These are phyloP conservation scores for Botryotinia convoluta DNA, from an alignment of 2,329 filamentous ascomycete species.

Conservation along the genomic window DNA sequence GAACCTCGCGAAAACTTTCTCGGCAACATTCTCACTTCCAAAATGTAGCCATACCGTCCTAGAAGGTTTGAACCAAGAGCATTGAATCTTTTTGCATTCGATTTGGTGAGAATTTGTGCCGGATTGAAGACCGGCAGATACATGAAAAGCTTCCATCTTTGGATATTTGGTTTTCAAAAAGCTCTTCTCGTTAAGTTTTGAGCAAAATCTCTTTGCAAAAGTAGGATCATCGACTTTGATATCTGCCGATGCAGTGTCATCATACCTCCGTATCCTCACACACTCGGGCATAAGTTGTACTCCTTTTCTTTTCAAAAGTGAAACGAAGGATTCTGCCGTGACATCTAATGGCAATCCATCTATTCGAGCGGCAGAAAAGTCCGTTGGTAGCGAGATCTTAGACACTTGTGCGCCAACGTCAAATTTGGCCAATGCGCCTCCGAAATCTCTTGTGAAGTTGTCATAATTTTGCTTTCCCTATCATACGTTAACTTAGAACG, in stretches of 20 bases:
- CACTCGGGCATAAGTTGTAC: conserved; percentile 26
- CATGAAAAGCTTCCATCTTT: neutral
- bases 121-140: neutral
- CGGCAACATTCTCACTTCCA: conserved; percentile 29
- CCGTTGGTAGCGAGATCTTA: conserved; percentile 32
- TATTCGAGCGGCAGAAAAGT: conserved; percentile 33
- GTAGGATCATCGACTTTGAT: conserved; percentile 30
- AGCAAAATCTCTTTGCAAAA: conserved; percentile 28
- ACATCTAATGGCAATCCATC: conserved; percentile 26
- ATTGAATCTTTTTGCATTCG: conserved; percentile 33
- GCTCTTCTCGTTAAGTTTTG: conserved; percentile 20
- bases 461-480: conserved; percentile 26
- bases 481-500: neutral
- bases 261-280: conserved; percentile 21
- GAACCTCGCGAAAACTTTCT: conserved; percentile 29
- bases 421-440: conserved; percentile 30
- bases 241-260: conserved; percentile 17
- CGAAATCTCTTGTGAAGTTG: conserved; percentile 30
- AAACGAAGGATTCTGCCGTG: conserved; percentile 23
- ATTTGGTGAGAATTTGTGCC: conserved; percentile 23
- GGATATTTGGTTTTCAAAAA: neutral
- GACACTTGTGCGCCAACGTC: conserved; percentile 28
- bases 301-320: conserved; percentile 23
- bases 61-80: conserved; percentile 35
- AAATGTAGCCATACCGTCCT: conserved; percentile 31